A percentile compares a stretch with the other conserved stretches of the same genome.
Evolutionary conservation across 108 stramenopile genomes (phyloP).

Genomic region (Schizochytrium sp.): DNA sequence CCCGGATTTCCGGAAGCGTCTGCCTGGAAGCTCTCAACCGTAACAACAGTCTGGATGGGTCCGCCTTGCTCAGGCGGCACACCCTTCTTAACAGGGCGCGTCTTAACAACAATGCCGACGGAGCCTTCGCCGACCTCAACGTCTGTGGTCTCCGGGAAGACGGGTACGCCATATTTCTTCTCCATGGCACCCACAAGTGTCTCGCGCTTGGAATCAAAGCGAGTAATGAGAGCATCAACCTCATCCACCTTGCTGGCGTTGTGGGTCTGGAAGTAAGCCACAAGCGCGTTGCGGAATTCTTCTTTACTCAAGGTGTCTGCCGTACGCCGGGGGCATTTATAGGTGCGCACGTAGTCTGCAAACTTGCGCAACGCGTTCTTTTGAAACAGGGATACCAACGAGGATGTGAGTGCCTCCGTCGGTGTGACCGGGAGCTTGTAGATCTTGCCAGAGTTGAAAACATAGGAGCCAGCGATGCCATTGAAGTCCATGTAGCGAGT

Average conservation of each 20-base stretch:
- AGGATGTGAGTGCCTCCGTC: constrained; percentile 86
- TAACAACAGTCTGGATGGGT: constrained; percentile 37
- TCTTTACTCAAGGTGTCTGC: constrained; percentile 48
- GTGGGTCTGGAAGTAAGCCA: constrained; percentile 34
- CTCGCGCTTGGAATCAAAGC: constrained; percentile 53
- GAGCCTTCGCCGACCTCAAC: constrained; percentile 30
- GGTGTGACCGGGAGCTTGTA: constrained; percentile 90
- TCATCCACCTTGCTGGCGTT: constrained; percentile 35
- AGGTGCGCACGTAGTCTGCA: constrained; percentile 88
- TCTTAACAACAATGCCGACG: constrained; percentile 38
- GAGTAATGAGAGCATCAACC: constrained; percentile 34
- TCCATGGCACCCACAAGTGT: constrained; percentile 37
- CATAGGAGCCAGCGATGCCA: constrained; percentile 93
- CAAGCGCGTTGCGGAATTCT: constrained; percentile 19
- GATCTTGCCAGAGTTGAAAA: constrained; percentile 86
- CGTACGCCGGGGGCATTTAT: constrained; percentile 74
- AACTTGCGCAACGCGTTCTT: constrained; percentile 98
- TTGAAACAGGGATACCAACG: constrained; percentile 97
- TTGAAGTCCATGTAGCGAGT: constrained; percentile 98
- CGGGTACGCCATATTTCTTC: constrained; percentile 42
- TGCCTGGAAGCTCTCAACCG: constrained; percentile 5
- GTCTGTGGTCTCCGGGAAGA: constrained; percentile 46
- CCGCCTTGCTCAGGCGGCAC: constrained; percentile 45
- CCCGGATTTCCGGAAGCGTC: neutral
- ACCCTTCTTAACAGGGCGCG: constrained; percentile 45